Base-by-base conservation (phyloP, 768 basidiomycete species). In the Hemileccinum rubropunctum region DNA sequence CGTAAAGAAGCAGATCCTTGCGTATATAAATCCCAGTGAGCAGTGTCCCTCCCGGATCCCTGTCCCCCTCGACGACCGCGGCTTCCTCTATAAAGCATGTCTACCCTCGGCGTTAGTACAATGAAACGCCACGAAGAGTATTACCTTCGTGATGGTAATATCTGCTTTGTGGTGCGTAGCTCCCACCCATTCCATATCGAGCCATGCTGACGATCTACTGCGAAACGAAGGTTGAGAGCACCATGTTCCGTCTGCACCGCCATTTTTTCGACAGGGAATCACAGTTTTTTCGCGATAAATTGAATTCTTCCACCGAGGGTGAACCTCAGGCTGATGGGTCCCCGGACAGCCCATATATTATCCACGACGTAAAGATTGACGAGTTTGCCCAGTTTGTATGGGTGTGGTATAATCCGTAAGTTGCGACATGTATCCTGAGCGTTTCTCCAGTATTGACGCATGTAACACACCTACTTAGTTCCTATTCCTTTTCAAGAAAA, bases 401-500 rank as follows among this genome's bases (percentile, higher is more conserved):
- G 75, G 73, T 82, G 0, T 81, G 81, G 56, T 83, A 83, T 45
- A 80, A 82, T 4, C 51, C 62, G 61, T 62, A 32, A 62, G 62
- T 50, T 0, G 38, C 26, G 18, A 30, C 82, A 81, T 45, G 77
- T 80, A 4, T 48, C 52, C 52, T 49, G 34, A 54, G 51, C 43
- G 17, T 13, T 36, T 42, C 28, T 17, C 23, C 20, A 10, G 33
- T 14, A 7, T 35, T 21, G 34, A 37, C 42, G 21, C 18, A 36
- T 11, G 37, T 50, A 53, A 54, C 47, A 32, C 6, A 20, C 17
- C 11, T 21, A 27, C 27, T 18, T 1, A 88, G 84, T 0, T 71
- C 65, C 39, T 84, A 83, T 57, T 79, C 81, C 0, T 64, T 80
- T 1, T 84, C 84, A 43, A 71, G 76, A 8, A 78, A 80, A 1